Evolutionary conservation across 2,329 filamentous ascomycete genomes (phyloP).

Genomic region (Phoma sp.): DNA sequence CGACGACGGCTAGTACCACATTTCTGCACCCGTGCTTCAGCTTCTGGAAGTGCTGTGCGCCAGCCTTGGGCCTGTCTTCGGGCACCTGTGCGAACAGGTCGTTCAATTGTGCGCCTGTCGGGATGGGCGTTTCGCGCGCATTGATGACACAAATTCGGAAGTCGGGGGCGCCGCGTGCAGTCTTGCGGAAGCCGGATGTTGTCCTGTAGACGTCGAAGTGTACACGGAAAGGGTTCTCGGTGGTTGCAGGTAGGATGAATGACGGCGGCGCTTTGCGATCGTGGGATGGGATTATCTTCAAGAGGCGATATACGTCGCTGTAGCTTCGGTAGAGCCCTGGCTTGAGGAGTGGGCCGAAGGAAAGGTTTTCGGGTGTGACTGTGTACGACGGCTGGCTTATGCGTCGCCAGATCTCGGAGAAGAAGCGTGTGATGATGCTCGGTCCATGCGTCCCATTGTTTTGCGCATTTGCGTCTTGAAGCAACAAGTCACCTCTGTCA

Average conservation of each 20-base stretch:
- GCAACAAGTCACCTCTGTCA: conserved; percentile 29
- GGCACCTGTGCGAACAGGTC: conserved; percentile 77
- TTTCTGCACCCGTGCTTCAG: conserved; percentile 85
- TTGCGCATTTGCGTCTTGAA: conserved; percentile 6
- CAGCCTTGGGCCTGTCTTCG: conserved; percentile 65
- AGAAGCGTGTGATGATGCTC: conserved; percentile 43
- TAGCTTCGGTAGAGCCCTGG: conserved; percentile 63
- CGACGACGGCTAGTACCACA: conserved; percentile 85
- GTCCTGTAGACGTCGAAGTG: conserved; percentile 86
- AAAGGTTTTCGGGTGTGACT: conserved; percentile 28
- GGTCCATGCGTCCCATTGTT: conserved; percentile 13
- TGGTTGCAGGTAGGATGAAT: conserved; percentile 38
- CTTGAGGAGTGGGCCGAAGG: conserved; percentile 58
- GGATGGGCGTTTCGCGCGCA: conserved; percentile 73
- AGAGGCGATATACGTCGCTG: conserved; percentile 74
- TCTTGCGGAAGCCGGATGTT: conserved; percentile 72
- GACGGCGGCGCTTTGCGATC: conserved; percentile 58
- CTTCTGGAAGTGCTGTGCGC: conserved; percentile 70
- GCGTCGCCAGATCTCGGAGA: conserved; percentile 43
- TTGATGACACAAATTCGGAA: conserved; percentile 85
- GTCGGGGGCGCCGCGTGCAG: conserved; percentile 77
- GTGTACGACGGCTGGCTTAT: conserved; percentile 30
- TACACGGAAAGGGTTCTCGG: conserved; percentile 69
- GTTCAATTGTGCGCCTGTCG: conserved; percentile 74
- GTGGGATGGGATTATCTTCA: conserved; percentile 76